These are phyloP conservation scores for Mycena amicta DNA, from an alignment of 768 basidiomycete genomes.

Conservation along the genomic window DNA sequence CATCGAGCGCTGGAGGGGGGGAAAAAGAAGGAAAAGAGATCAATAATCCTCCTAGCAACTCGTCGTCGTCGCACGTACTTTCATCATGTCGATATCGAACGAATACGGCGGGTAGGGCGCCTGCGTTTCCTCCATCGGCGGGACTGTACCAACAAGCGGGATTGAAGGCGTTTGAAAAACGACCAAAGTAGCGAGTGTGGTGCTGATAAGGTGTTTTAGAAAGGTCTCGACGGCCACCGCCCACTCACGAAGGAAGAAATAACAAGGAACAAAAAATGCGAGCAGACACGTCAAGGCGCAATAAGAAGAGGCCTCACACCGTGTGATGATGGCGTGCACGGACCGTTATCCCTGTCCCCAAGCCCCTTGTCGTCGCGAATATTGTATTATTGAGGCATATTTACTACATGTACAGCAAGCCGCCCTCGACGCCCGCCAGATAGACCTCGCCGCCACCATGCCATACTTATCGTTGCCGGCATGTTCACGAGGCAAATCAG, in stretches of 20 bases:
- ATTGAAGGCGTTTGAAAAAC: conserved; percentile 8
- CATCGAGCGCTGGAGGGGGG: conserved; percentile 71
- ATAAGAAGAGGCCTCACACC: not conserved
- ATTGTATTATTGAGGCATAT: too few relatives aligned
- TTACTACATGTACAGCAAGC: too few relatives aligned
- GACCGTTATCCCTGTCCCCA: not conserved
- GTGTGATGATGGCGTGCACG: not conserved
- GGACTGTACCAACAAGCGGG: conserved; percentile 28
- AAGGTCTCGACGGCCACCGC: not conserved
- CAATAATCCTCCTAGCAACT: conserved; percentile 7
- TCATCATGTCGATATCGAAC: conserved; percentile 92
- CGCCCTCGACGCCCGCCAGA: not conserved
- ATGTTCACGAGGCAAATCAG: not conserved
- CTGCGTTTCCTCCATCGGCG: conserved; percentile 74
- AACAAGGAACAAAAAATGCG: not conserved
- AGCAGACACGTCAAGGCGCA: not conserved
- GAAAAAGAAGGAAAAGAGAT: conserved; percentile 1
- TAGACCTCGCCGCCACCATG: not conserved
- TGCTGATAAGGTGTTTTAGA: not conserved
- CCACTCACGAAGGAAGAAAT: not conserved
- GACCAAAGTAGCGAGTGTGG: conserved; percentile 36
- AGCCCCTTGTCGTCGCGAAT: not conserved
- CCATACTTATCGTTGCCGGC: not conserved
- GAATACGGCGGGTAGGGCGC: conserved; percentile 72
- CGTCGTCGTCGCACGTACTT: conserved; percentile 48